Base-by-base conservation (phyloP, 2,329 filamentous ascomycete species). In the Cladophialophora exuberans region DNA sequence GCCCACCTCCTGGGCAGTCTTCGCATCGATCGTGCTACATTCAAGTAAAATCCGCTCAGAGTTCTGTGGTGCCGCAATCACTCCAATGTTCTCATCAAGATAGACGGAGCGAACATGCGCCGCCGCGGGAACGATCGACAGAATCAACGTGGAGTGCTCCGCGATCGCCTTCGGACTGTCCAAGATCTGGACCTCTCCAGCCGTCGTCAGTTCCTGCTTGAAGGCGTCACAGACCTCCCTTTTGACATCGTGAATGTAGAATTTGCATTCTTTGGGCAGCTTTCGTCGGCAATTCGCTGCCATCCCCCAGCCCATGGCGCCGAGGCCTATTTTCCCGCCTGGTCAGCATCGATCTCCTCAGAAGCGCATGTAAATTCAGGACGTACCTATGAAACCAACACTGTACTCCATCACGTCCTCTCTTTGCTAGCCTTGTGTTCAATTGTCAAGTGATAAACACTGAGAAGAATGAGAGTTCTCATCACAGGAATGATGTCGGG, bases 11-110 rank as follows among this genome's bases (percentile, higher is more conserved):
- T 83, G 83, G 1, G 92, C 96, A 2, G 91, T 90, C 26, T 84
- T 84, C 0, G 92, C 90, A 71, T 97, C 94, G 67, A 99, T 97
- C 11, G 94, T 97, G 3, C 93, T 97, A 72, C 89, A 93, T 72
- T 99, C 94, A 68, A 97, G 94, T 71, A 96, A 96, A 54, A 97
- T 75, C 28, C 91, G 86, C 55, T 86, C 76, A 5, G 31, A 17
- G 45, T 79, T 80, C 33, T 76, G 76, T 4, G 79, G 76, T 2
- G 79, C 75, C 42, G 82, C 79, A 42, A 96, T 77, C 68, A 97
- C 91, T 49, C 85, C 81, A 41, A 83, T 76, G 71, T 90, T 96
- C 33, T 96, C 90, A 47, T 82, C 81, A n/a, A 43, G 18, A 6
- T 43, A 26, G 39, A 43, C 39, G 53, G 10, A 18, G 23, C 28